Conservation (phyloP, 805 yeast species). For the Candida taoyuanica region DNA sequence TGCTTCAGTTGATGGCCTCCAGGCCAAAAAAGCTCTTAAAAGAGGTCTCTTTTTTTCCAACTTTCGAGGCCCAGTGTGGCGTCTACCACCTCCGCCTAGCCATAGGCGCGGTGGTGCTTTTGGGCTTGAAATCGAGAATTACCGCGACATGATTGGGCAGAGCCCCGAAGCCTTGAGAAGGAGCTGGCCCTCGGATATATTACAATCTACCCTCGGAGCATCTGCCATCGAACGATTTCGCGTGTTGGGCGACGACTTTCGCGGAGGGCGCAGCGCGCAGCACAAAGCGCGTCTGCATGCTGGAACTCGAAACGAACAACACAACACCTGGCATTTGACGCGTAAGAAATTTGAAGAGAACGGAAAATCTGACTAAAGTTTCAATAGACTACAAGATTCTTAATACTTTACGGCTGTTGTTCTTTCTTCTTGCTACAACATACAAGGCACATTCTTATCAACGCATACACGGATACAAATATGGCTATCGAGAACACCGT, state of each 20-base stretch:
- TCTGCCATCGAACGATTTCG: constrained; percentile 1
- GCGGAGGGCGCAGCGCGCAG: neutral
- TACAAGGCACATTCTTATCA: no score
- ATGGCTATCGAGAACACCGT: constrained; percentile 34
- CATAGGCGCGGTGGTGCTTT: constrained; percentile 1
- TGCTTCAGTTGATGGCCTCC: no score
- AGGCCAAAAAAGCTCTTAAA: no score
- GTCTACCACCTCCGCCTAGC: constrained; percentile 7
- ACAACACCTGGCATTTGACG: neutral
- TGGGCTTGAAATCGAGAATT: constrained; percentile 21
- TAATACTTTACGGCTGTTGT: no score
- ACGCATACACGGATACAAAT: no score
- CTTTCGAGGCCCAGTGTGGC: constrained; percentile 4
- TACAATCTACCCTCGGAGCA: no score
- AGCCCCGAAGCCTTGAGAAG: constrained; percentile 1
- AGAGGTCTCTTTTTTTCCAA: constrained; percentile 3
- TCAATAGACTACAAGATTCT: no score
- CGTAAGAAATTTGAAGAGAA: no score
- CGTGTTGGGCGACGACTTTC: neutral
- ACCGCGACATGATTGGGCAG: constrained; percentile 23
- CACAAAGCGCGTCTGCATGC: no score
- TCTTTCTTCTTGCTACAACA: no score
- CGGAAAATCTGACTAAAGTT: no score
- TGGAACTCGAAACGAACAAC: no score
- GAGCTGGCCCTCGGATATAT: neutral